Percentiles rank a stretch among this genome's conserved stretches.
phyloP scores from a whole-genome alignment of 2,329 filamentous ascomycete genomes.

The Cladosporium colombiae region DNA sequence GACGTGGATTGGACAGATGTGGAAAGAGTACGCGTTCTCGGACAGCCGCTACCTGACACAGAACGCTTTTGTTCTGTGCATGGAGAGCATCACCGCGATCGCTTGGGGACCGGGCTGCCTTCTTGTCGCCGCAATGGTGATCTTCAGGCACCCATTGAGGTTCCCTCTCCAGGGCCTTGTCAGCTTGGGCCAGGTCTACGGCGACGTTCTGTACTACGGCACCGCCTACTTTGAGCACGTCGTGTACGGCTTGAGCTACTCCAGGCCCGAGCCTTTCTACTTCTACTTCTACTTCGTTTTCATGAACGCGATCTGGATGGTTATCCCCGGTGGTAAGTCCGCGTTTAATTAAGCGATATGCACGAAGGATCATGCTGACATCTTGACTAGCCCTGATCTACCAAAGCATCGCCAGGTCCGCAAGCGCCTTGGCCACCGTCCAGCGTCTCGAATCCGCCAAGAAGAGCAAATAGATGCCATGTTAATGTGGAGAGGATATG shows the following conservation, averaged over 20 bases:
- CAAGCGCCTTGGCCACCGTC: slow-evolving; percentile 28
- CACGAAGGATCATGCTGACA: slow-evolving; percentile 20
- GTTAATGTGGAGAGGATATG: background rate
- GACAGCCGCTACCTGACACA: slow-evolving; percentile 84
- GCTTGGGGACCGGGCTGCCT: slow-evolving; percentile 65
- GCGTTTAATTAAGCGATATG: background rate
- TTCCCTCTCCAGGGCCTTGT: slow-evolving; percentile 62
- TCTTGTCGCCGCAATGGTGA: slow-evolving; percentile 56
- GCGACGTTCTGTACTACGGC: slow-evolving; percentile 64
- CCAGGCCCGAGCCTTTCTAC: slow-evolving; percentile 63
- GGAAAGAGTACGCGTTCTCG: slow-evolving; percentile 88
- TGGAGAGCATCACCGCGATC: slow-evolving; percentile 80
- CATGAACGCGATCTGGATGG: slow-evolving; percentile 68
- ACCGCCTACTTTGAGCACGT: slow-evolving; percentile 64
- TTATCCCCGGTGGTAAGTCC: slow-evolving; percentile 58
- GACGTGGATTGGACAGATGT: slow-evolving; percentile 77
- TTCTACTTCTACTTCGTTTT: slow-evolving; percentile 67
- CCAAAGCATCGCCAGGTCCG: slow-evolving; percentile 28
- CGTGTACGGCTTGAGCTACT: slow-evolving; percentile 56
- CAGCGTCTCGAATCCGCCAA: slow-evolving; percentile 29
- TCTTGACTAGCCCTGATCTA: slow-evolving; percentile 31
- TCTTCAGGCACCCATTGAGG: slow-evolving; percentile 56
- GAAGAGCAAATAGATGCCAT: slow-evolving; percentile 24
- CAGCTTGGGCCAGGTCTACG: slow-evolving; percentile 65
- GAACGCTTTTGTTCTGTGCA: slow-evolving; percentile 81